Evolutionary conservation across 192 early-diverging fungal species (phyloP), one percentile per base, ranked within the genome.

Genomic region (Backusella morwellensis): DNA sequence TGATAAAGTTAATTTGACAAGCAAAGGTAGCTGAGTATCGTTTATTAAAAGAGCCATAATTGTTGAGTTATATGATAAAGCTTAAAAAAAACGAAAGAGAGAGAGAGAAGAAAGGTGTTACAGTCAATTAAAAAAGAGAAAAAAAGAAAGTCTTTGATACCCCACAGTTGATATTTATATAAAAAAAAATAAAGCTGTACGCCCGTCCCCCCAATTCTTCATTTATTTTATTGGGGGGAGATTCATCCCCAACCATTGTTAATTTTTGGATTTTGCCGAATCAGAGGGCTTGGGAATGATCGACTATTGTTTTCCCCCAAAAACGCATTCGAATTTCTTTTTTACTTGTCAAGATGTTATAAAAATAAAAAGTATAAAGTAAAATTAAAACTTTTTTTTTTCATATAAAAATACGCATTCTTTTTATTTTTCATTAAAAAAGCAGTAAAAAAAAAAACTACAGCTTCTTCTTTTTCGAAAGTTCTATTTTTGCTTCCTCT

Each of bases 401-500:
- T 50, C n/a, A 19, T 50, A 50, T 50, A 17, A 44, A 44, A 44
- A 44, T 11, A 40, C 38, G 15, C 15, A 17, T 44, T 44, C 15
- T 50, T 50, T 50, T 17, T 50, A 50, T 50, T 17, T 19, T 50
- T n/a, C 47, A 50, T 50, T 50, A 50, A 50, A 50, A 50, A 19
- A 50, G 47, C 47, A 50, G 47, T 50, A 50, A 50, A 50, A 50
- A 50, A 15, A 44, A 50, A 50, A 50, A 59, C 26, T 26, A 59
- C 21, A 59, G 54, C 54, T 63, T 63, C 21, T 72, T 41, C 26
- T 44, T 72, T 44, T 50, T 72, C 29, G 44, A 72, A 50, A 68
- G 42, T 73, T 73, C 44, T 34, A 67, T 73, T 47, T 44, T 68
- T 12, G 71, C 71, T 66, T 78, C 77, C 9, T 35, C 41, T 3